Evolutionary conservation across 306 rosid species (phyloP).

Genomic region (Corylus avellana): DNA sequence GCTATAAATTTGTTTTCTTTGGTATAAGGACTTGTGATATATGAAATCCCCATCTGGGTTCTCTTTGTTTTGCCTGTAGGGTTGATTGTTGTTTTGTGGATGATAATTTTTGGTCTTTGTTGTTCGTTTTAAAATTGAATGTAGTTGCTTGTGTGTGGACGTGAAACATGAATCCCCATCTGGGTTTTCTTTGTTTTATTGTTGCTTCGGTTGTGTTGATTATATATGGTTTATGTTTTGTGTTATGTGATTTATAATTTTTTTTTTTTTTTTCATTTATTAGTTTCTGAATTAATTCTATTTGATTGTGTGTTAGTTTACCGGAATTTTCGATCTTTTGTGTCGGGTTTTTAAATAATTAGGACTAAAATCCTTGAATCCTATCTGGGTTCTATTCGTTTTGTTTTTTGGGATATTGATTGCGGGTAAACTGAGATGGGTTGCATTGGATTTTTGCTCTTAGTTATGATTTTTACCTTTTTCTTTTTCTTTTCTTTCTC

Average conservation of each 20-base stretch:
- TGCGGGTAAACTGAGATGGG: background rate
- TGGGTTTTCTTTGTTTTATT: background rate
- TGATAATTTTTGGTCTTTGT: background rate
- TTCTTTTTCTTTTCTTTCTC: background rate
- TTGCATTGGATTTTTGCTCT: background rate
- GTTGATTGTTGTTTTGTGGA: background rate
- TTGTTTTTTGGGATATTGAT: slow-evolving; percentile 7
- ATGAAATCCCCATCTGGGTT: background rate
- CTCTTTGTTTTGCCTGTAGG: background rate
- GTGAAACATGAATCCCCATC: background rate
- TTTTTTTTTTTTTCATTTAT: background rate
- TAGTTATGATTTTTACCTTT: background rate
- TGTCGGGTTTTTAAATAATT: background rate
- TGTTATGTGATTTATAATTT: background rate
- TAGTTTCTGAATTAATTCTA: background rate
- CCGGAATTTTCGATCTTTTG: background rate
- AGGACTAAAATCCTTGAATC: slow-evolving; percentile 11
- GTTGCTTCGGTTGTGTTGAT: background rate
- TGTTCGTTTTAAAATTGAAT: background rate
- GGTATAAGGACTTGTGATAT: background rate
- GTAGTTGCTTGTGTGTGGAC: background rate
- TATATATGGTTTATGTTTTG: background rate
- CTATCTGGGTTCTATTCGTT: slow-evolving; percentile 7
- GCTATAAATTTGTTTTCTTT: background rate
- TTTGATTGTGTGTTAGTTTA: background rate